Base-by-base conservation (phyloP, 176 grass and related monocot species). In the Melocanna baccifera region DNA sequence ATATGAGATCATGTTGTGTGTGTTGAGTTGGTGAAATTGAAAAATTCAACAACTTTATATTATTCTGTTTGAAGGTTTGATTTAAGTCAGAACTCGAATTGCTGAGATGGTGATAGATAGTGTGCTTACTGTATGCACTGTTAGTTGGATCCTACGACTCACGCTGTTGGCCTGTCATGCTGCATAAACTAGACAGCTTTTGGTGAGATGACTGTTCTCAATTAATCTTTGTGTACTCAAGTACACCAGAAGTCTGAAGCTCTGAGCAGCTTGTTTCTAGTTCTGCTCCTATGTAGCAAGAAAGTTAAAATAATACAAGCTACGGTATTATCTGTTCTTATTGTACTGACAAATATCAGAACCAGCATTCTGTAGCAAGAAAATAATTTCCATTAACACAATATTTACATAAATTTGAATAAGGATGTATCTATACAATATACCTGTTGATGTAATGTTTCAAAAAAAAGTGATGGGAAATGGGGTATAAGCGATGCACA, bases 331-430 rank as follows among this genome's bases (percentile, higher is more conserved):
- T 39, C 7, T 58, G 39, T 85, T 85, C 9, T 39, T 39, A 19
- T 29, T 84, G 32, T 75, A 65, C 59, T 45, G 73, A 48, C 71
- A 80, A 73, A 42, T n/a, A 71, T 40, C 7, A 53, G 6, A 82
- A 64, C 65, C 13, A 34, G 5, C 28, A 23, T 66, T 74, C 48
- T 29, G 48, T 64, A 19, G 42, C 20, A 75, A 37, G 18, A 61
- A 61, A 62, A 11, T 51, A 41, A 52, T 78, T 85, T 55, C 20
- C 28, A 34, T 48, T 62, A 37, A 34, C 40, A 62, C 13, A 1
- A n/a, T 14, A 9, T 62, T 73, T 46, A 32, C 23, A 73, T 12
- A 73, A 46, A 83, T 62, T 23, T 72, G 23, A 72, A 72, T 50
- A 29, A 48, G 11, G 43, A 15, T 72, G 43, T 70, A 53, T 53